phyloP scores from a whole-genome alignment of 257 asterid genomes.

The Lantana camara region DNA sequence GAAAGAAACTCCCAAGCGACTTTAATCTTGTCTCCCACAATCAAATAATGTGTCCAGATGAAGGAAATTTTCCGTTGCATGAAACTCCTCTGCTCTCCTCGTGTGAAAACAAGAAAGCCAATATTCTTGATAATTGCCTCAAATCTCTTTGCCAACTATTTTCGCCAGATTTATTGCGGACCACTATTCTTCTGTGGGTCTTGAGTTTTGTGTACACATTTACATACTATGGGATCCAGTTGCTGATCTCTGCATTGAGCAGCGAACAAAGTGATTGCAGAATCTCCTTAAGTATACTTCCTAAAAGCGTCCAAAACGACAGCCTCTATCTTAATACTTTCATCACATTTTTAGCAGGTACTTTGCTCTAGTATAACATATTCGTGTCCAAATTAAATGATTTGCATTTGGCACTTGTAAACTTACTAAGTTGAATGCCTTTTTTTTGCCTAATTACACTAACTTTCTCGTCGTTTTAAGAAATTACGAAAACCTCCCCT shows the following conservation, averaged over 20 bases:
- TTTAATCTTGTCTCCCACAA: conserved; percentile 26
- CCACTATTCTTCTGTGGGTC: conserved; percentile 37
- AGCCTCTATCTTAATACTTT: conserved; percentile 30
- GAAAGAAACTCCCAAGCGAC: conserved; percentile 22
- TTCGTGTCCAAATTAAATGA: conserved; percentile 18
- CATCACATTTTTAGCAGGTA: conserved; percentile 34
- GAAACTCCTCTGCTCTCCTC: conserved; percentile 24
- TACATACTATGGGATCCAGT: conserved; percentile 34
- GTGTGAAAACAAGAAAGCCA: neutral
- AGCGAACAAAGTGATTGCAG: conserved; percentile 28
- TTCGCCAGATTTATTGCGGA: conserved; percentile 22
- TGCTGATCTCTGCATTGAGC: conserved; percentile 34
- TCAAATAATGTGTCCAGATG: conserved; percentile 19
- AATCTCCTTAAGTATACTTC: neutral
- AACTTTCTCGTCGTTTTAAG: too few species aligned
- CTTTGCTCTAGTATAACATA: conserved; percentile 17
- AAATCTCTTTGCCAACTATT: conserved; percentile 21
- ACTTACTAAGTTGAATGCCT: too few species aligned
- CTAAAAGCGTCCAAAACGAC: neutral
- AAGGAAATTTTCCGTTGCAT: conserved; percentile 15
- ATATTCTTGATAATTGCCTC: neutral
- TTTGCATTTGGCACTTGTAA: too few species aligned
- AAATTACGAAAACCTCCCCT: too few species aligned
- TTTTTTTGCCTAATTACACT: too few species aligned
- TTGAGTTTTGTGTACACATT: conserved; percentile 27